These are phyloP conservation scores for Verticillium zaregamsianum DNA, from an alignment of 2,329 filamentous ascomycete species.

Conservation along the genomic window DNA sequence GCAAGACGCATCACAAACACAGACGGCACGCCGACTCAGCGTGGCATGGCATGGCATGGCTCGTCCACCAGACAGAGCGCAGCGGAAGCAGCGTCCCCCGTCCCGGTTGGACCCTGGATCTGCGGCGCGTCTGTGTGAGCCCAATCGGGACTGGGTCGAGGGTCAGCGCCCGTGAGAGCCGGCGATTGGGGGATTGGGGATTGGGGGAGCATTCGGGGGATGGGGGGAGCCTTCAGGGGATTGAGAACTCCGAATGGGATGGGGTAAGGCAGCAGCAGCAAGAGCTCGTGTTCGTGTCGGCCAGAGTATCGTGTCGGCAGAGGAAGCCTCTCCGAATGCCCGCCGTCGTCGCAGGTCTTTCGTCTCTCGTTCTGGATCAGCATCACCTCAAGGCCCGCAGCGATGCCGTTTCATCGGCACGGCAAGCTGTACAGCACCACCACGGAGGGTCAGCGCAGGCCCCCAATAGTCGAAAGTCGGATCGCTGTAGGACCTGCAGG, in stretches of 20 bases:
- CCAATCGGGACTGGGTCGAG: conserved; percentile 14
- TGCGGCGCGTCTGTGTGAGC: neutral
- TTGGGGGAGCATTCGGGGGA: neutral
- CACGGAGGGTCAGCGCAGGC: too few relatives aligned
- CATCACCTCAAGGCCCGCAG: neutral
- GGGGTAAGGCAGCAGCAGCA: neutral
- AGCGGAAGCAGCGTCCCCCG: neutral
- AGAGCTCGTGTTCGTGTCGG: too few relatives aligned
- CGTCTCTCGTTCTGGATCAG: too few relatives aligned
- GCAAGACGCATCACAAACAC: neutral
- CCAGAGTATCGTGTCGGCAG: too few relatives aligned
- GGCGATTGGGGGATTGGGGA: neutral
- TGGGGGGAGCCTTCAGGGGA: neutral
- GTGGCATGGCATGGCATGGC: neutral
- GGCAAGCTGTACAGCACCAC: too few relatives aligned
- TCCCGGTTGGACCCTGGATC: conserved; percentile 4
- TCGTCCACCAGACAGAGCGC: neutral
- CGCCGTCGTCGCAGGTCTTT: too few relatives aligned
- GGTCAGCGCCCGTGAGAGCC: neutral
- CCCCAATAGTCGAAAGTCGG: neutral
- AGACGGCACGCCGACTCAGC: neutral
- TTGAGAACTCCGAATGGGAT: neutral
- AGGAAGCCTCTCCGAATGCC: too few relatives aligned
- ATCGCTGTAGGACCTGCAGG: neutral
- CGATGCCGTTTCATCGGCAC: neutral